Conservation (phyloP, 371 early-diverging fungal genomes). For the Mortierella sp. region DNA sequence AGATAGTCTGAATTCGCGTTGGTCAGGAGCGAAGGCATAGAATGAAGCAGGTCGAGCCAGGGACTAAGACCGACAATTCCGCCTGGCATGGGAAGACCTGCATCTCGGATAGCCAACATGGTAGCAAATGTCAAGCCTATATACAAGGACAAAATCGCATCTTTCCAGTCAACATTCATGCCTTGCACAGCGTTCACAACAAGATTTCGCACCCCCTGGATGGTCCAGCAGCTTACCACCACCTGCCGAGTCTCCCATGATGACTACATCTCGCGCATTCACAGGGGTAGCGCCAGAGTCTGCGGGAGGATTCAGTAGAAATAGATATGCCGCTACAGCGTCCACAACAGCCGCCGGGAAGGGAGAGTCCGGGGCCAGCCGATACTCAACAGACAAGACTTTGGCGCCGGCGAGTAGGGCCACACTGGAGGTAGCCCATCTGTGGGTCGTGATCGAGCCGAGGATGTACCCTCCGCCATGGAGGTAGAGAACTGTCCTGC, state of each 20-base stretch:
- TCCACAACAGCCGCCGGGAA: constrained; percentile 87
- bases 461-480: constrained; percentile 52
- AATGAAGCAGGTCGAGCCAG: constrained; percentile 67
- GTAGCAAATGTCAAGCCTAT: constrained; percentile 57
- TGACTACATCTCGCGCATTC: constrained; percentile 71
- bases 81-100: constrained; percentile 60
- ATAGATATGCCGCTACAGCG: constrained; percentile 75
- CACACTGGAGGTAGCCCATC: constrained; percentile 38
- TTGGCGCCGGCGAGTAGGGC: constrained; percentile 30
- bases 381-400: constrained; percentile 71
- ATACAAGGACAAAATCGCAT: not conserved
- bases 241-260: constrained; percentile 88
- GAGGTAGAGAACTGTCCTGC: constrained; percentile 33
- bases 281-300: constrained; percentile 56
- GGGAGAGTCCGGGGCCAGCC: constrained; percentile 82
- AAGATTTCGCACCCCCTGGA: constrained; percentile 56
- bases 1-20: constrained; percentile 71
- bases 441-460: constrained; percentile 26
- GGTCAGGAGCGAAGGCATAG: constrained; percentile 68
- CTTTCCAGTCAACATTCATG: no score
- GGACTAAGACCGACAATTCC: constrained; percentile 58
- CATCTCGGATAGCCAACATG: constrained; percentile 63
- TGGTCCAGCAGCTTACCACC: constrained; percentile 55
- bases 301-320: constrained; percentile 68
- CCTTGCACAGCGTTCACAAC: constrained; percentile 11